Percentiles rank a stretch among this genome's conserved stretches.
Conservation (phyloP, 768 basidiomycete genomes). For the Leucocoprinus sp. region DNA sequence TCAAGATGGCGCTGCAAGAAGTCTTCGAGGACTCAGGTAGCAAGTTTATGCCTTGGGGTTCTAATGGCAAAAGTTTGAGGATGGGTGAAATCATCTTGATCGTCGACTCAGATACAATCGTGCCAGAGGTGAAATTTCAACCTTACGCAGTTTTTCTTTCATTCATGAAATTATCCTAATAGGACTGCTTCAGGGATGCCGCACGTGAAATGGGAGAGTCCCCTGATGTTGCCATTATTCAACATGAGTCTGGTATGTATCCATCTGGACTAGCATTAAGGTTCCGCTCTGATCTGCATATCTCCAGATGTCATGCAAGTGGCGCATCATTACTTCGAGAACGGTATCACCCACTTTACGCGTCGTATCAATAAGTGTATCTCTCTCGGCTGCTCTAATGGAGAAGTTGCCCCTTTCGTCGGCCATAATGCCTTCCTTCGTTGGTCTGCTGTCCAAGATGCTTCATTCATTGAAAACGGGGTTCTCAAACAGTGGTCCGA, state of each 20-base stretch:
- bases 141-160: no score
- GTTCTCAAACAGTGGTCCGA: slow-evolving; percentile 72
- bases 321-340: slow-evolving; percentile 83
- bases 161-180: no score
- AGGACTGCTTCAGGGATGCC: slow-evolving; percentile 80
- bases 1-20: slow-evolving; percentile 34
- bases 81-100: slow-evolving; percentile 73
- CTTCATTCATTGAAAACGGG: slow-evolving; percentile 66
- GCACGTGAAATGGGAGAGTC: slow-evolving; percentile 72
- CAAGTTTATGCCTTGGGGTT: slow-evolving; percentile 75
- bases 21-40: no score
- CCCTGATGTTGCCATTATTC: slow-evolving; percentile 52
- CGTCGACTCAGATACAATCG: slow-evolving; percentile 71
- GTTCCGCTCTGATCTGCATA: no score
- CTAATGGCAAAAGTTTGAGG: slow-evolving; percentile 60
- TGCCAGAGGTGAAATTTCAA: no score
- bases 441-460: slow-evolving; percentile 84
- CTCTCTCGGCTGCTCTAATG: slow-evolving; percentile 75
- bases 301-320: slow-evolving; percentile 71
- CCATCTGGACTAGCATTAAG: no score
- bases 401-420: slow-evolving; percentile 76
- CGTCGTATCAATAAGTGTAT: slow-evolving; percentile 68
- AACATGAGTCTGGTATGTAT: slow-evolving; percentile 62
- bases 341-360: slow-evolving; percentile 81
- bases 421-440: slow-evolving; percentile 85